Evolutionary conservation across 768 basidiomycete species (phyloP).

Genomic region (Boletus coccyginus): DNA sequence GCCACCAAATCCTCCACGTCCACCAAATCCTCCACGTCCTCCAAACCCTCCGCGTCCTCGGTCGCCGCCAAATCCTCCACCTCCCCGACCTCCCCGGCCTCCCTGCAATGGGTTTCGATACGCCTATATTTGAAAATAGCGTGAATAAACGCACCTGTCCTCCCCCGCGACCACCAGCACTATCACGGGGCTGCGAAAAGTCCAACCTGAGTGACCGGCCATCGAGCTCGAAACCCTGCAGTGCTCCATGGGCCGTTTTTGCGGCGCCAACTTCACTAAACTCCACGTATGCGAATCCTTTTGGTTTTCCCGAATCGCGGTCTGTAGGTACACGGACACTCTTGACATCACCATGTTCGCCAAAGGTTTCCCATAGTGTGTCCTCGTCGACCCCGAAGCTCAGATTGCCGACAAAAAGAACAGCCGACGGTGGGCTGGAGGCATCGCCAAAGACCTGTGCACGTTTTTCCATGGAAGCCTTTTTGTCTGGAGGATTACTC

Average conservation of each 20-base stretch:
- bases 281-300: conserved; percentile 97
- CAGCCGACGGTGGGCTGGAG: conserved; percentile 61
- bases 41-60: conserved; percentile 16
- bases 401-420: conserved; percentile 90
- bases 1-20: conserved; percentile 34
- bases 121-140: neutral
- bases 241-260: conserved; percentile 72
- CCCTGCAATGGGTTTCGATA: conserved; percentile 16
- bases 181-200: conserved; percentile 79
- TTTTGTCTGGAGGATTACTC: conserved; percentile 60
- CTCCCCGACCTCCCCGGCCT: conserved; percentile 34
- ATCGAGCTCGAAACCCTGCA: conserved; percentile 71
- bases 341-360: conserved; percentile 81
- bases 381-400: conserved; percentile 82
- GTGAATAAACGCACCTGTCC: conserved; percentile 39
- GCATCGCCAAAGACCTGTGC: conserved; percentile 76
- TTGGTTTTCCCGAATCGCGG: conserved; percentile 83
- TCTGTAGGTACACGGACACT: conserved; percentile 91
- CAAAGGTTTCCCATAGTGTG: conserved; percentile 84
- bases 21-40: too few species aligned
- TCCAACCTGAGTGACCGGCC: conserved; percentile 83
- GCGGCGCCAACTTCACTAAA: conserved; percentile 80
- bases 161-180: conserved; percentile 49
- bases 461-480: conserved; percentile 58
- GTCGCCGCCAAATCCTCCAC: conserved; percentile 27